Base-by-base conservation (phyloP, 1,284 basidiomycete genomes). In the Phlebopus sp. region DNA sequence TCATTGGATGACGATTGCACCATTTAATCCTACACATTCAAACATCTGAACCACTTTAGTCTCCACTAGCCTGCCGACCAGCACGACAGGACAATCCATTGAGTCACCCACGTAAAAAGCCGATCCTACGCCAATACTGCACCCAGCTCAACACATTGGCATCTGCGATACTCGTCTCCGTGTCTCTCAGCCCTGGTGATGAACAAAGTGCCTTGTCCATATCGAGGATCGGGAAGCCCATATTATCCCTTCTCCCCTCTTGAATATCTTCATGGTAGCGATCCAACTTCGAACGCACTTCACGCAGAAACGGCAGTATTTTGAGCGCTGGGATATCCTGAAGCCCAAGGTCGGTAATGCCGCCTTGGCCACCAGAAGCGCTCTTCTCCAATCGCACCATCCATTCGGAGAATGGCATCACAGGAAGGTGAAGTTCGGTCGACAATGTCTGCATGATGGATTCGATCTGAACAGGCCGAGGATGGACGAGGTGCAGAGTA, bases 371-470 rank as follows among this genome's bases (percentile, higher is more conserved):
- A 15, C 17, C 14, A n/a, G 17, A 18, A 14, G 25, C 37, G 30
- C 38, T 30, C 17, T 6, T 21, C 29, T 45, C 43, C 10, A 45
- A 27, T 9, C 18, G 11, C 4, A 14, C 37, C 23, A 42, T 14
- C 44, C 44, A 45, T n/a, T 23, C 44, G 1, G 44, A 30, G 19
- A 45, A 45, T 8, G 44, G 18, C 7, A 45, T 18, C n/a, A 27
- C 15, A 7, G 27, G 15, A 11, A 45, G 14, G n/a, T 18, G 6
- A 2, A 35, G 32, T 18, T 35, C 32, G 7, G 32, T 18, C 17
- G 32, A 35, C 17, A 35, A 7, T 8, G 32, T 15, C 17, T 18
- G 32, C 32, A 35, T 35, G 14, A 35, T n/a, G 15, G 27, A 29
- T 29, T 29, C 4, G 5, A 29, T 29, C 27, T 37, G 15, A 10